Evolutionary conservation across 2,329 filamentous ascomycete genomes (phyloP), one percentile per base, ranked within the genome.

Genomic region (Aspergillus phoenicis): DNA sequence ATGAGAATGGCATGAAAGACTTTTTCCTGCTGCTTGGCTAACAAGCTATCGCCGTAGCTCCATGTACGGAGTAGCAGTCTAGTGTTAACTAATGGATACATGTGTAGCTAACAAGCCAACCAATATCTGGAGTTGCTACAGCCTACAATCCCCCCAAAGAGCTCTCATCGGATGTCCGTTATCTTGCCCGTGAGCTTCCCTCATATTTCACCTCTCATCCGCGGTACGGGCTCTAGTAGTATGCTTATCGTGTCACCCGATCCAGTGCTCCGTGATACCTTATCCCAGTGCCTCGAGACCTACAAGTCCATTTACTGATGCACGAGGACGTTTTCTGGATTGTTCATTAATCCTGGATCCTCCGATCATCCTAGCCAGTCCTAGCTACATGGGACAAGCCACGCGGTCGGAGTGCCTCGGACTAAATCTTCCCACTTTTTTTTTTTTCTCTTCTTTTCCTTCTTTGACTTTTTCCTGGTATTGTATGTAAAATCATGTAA

Each of bases 171-270:
- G 47, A 51, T 26, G 47, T 51, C 24, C 26, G 47, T 51, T 30
- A 30, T 36, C 51, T 39, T 36, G 30, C 36, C 51, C 51, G 20
- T 39, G 20, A 22, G 33, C 33, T 36, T 36, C 33, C 33, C 51
- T 39, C 22, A 2, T 28, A 8, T 22, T 28, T 20, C 28, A 10
- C 51, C 33, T 56, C 24, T 17, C 24, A 33, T 41, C 53, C 53
- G 30, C 53, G 26, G 26, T 33, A 30, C 53, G 53, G 30, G 28
- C 24, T 47, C 10, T 26, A 47, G 28, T 26, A 47, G 13, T 28
- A 43, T 56, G 53, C 53, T 56, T 56, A 56, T 56, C 53, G 53
- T 56, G 53, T 45, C 53, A 56, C 53, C 41, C 26, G 39, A 41
- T 45, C 33, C 33, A 30, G 28, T 24, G 38, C 24, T 38, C 17